phyloP scores from a whole-genome alignment of 805 yeast species.

The Teunomyces tritomae region DNA sequence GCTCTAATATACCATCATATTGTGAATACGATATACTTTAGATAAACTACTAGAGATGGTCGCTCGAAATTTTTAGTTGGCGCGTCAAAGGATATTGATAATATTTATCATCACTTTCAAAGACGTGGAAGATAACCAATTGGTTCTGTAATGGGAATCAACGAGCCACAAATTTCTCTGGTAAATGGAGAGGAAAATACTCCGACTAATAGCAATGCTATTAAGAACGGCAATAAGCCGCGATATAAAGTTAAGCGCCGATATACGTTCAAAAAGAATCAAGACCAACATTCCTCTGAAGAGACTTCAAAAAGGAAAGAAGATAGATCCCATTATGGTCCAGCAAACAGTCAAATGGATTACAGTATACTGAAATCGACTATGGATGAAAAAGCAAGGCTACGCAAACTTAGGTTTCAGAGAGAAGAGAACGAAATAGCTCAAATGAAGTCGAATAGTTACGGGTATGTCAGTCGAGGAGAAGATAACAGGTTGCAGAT shows the following conservation, averaged over 20 bases:
- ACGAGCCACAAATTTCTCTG: not conserved
- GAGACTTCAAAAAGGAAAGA: not conserved
- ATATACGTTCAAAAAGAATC: not conserved
- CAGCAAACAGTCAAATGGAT: no score
- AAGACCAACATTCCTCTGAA: not conserved
- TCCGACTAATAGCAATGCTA: not conserved
- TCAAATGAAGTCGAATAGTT: conserved; percentile 19
- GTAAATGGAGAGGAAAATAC: not conserved
- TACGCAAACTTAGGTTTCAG: not conserved
- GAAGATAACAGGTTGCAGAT: conserved; percentile 49
- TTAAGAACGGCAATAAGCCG: not conserved
- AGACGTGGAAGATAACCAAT: no score
- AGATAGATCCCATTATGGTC: no score
- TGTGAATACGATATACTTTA: not conserved
- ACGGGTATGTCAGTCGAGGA: conserved; percentile 62
- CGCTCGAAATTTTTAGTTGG: no score
- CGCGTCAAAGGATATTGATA: no score
- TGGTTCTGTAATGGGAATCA: no score
- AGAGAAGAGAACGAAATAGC: not conserved
- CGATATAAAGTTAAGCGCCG: conserved; percentile 1
- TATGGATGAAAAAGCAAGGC: not conserved
- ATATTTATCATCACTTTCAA: no score
- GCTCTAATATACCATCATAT: not conserved
- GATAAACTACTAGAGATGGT: no score
- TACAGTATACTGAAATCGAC: no score